Evolutionary conservation across 257 asterid genomes (phyloP), one percentile per base, ranked within the genome.

Genomic region (Oldenlandia corymbosa): DNA sequence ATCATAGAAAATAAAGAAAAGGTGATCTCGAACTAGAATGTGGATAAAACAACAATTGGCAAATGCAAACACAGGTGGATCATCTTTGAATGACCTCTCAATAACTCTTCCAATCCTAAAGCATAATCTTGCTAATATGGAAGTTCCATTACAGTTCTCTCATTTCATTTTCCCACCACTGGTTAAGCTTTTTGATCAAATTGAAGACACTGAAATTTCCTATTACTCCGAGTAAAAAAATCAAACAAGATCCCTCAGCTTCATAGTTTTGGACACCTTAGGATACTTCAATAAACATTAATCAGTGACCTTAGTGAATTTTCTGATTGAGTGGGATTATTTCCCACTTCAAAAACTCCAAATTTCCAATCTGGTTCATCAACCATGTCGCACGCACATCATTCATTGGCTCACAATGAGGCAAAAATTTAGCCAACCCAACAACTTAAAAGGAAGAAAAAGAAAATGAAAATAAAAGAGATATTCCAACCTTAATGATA

Each of bases 401-500:
- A n/a, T n/a, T n/a, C n/a, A n/a, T 37, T 36, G 45, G 42, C 48
- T 37, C 69, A 59, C 62, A 72, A 4, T 9, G 21, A 45, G 21
- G 8, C 21, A 14, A 17, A 16, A 17, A 16, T 14, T 45, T 45
- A 45, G 21, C 21, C 5, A 45, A 45, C 50, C 7, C 21, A 45
- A n/a, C n/a, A n/a, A 14, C 50, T 21, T 21, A 45, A 67, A 18
- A 7, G 12, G 24, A 11, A 13, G 48, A 26, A 58, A 49, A 39
- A 20, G 11, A 62, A 45, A 1, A 10, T 9, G 17, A 20, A 47
- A 51, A 27, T n/a, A n/a, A 27, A 7, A 5, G 37, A n/a, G 6
- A 41, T 7, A 24, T 20, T 37, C 39, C 62, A 70, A 89, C 99
- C 99, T 92, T 92, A 66, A 92, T 89, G 23, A 86, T 81, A 69